Evolutionary conservation across 1,284 basidiomycete genomes (phyloP).

Genomic region (Cryptococcus hybrid): DNA sequence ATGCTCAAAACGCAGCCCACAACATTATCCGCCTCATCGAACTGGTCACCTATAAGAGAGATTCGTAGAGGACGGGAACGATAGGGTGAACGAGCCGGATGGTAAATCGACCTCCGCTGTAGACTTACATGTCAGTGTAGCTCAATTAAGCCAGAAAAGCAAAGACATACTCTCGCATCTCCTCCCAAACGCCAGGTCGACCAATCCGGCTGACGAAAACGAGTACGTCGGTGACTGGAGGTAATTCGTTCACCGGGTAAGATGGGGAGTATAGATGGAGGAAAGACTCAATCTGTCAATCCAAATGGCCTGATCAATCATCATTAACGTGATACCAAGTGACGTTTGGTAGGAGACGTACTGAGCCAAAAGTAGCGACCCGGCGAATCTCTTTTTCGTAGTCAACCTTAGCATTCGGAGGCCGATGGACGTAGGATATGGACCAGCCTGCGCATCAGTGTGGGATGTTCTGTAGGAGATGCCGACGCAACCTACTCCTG

Average conservation of each 20-base stretch:
- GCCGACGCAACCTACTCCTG: slow-evolving; percentile 40
- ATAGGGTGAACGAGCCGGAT: slow-evolving; percentile 46
- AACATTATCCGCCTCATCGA: slow-evolving; percentile 49
- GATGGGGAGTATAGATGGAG: slow-evolving; percentile 50
- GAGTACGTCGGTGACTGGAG: slow-evolving; percentile 49
- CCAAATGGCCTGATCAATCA: too few species aligned
- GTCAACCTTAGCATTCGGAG: slow-evolving; percentile 49
- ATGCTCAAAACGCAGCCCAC: slow-evolving; percentile 50
- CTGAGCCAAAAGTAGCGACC: slow-evolving; percentile 52
- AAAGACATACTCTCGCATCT: slow-evolving; percentile 45
- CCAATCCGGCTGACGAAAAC: slow-evolving; percentile 47
- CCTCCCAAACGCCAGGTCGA: slow-evolving; percentile 51
- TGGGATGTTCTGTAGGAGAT: too few species aligned
- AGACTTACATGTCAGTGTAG: background rate
- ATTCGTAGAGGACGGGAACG: slow-evolving; percentile 46
- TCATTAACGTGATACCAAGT: too few species aligned
- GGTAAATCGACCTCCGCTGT: slow-evolving; percentile 46
- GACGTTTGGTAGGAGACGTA: slow-evolving; percentile 16
- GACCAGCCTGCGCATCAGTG: slow-evolving; percentile 31
- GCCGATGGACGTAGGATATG: slow-evolving; percentile 49
- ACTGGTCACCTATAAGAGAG: slow-evolving; percentile 50
- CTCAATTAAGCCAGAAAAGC: too few species aligned
- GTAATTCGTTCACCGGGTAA: slow-evolving; percentile 47
- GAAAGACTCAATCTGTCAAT: slow-evolving; percentile 49
- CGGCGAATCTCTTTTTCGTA: slow-evolving; percentile 51